Conservation (phyloP, 768 basidiomycete species). For the Tubosaeta sp. region DNA sequence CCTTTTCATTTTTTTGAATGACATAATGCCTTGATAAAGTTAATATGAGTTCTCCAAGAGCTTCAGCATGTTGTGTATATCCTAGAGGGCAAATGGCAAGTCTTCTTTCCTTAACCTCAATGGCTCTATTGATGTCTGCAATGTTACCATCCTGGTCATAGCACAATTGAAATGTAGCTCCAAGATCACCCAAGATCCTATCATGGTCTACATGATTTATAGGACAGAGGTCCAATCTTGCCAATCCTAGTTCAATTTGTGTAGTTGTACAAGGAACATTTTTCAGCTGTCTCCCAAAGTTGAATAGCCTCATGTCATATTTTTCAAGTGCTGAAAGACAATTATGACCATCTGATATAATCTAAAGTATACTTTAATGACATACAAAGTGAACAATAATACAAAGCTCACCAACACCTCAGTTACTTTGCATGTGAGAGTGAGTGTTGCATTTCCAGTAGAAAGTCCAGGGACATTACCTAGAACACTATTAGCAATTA, state of each 20-base stretch:
- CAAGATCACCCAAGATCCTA: background rate
- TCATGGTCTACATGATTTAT: background rate
- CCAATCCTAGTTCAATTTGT: background rate
- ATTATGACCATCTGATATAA: background rate
- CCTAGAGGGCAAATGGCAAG: background rate
- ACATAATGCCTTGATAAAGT: background rate
- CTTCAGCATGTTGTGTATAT: background rate
- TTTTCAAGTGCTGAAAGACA: background rate
- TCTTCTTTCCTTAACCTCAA: background rate
- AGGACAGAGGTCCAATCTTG: background rate
- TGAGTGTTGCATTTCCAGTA: background rate
- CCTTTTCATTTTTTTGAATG: background rate
- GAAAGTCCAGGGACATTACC: background rate
- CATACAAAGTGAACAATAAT: background rate
- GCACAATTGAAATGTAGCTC: background rate
- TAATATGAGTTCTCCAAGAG: background rate
- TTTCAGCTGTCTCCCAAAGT: background rate
- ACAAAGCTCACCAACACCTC: background rate
- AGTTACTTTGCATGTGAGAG: background rate
- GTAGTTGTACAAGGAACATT: background rate
- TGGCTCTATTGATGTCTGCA: constrained; percentile 1
- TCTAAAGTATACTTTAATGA: background rate
- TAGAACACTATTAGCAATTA: background rate
- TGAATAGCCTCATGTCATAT: background rate
- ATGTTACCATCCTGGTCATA: background rate